Conservation (phyloP, 768 basidiomycete genomes). For the Rhodocollybia butyracea region DNA sequence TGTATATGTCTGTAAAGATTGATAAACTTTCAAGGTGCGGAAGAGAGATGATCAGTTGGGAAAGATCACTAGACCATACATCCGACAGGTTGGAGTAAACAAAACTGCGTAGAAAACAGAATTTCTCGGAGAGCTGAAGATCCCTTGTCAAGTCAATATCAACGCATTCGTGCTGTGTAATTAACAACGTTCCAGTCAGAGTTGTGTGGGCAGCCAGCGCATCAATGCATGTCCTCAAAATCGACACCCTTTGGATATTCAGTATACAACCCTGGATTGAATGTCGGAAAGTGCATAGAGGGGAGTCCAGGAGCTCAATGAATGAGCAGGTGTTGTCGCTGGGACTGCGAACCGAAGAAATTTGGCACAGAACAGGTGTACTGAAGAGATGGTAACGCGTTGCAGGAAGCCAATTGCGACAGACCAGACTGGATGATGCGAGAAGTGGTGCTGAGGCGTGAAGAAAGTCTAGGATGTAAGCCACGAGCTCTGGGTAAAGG, state of each 20-base stretch:
- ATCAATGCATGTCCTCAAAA: background rate
- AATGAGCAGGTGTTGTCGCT: conserved; percentile 1
- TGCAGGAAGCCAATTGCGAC: conserved; percentile 2
- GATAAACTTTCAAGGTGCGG: conserved; percentile 3
- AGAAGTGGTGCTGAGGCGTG: conserved; percentile 5
- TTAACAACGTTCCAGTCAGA: background rate
- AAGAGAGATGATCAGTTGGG: conserved; percentile 2
- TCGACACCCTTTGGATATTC: background rate
- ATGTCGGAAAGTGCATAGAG: conserved; percentile 5
- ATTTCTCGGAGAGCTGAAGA: conserved; percentile 1
- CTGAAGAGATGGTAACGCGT: conserved; percentile 8
- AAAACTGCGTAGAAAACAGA: background rate
- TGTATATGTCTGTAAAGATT: background rate
- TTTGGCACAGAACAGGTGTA: conserved; percentile 3
- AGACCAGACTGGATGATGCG: conserved; percentile 4
- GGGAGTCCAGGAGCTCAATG: conserved; percentile 2
- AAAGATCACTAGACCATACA: background rate
- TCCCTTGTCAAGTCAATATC: background rate
- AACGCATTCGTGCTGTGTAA: background rate
- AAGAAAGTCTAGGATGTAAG: conserved; percentile 1
- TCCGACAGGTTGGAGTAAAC: background rate
- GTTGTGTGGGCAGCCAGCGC: background rate
- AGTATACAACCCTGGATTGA: conserved; percentile 1
- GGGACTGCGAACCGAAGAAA: conserved; percentile 1
- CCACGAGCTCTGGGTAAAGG: conserved; percentile 3